Percentiles rank a stretch among this genome's conserved stretches.
Conservation (phyloP, 1,284 basidiomycete genomes). For the Volvariella surrecta region DNA sequence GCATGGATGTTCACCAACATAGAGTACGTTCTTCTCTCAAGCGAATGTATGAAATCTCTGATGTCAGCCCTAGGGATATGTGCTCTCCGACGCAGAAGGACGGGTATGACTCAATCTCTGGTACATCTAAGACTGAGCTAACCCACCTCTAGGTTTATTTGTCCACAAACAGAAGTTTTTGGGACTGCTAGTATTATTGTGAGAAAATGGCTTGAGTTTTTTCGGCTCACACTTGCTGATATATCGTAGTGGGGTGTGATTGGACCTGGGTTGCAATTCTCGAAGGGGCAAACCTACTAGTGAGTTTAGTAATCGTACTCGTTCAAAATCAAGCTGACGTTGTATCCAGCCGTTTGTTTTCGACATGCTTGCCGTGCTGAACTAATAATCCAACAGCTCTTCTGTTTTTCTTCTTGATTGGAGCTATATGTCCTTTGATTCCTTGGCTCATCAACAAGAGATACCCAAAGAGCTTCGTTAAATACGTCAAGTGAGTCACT, state of each 20-base stretch:
- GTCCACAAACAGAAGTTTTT: conserved; percentile 29
- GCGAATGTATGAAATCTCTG: not conserved
- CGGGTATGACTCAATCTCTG: conserved; percentile 11
- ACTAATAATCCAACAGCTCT: conserved; percentile 16
- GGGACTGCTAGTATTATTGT: conserved; percentile 36
- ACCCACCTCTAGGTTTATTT: conserved; percentile 23
- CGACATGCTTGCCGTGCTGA: not conserved
- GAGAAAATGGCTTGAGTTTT: too few relatives aligned
- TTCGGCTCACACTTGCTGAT: not conserved
- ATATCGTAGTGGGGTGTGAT: conserved; percentile 33
- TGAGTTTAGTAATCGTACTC: conserved; percentile 8
- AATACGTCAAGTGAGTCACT: conserved; percentile 36
- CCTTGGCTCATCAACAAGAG: conserved; percentile 23
- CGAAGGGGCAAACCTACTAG: conserved; percentile 36
- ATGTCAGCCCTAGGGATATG: conserved; percentile 24
- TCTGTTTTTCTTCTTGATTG: conserved; percentile 46
- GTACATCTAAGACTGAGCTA: not conserved
- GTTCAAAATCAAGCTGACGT: too few relatives aligned
- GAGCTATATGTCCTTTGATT: conserved; percentile 32
- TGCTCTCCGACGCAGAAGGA: conserved; percentile 36
- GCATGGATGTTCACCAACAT: conserved; percentile 60
- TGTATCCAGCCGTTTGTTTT: conserved; percentile 6
- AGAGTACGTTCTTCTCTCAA: conserved; percentile 16
- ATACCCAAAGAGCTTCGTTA: conserved; percentile 30
- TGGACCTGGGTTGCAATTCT: conserved; percentile 42